Evolutionary conservation across 805 yeast species (phyloP).

Genomic region (Yueomyces sinensis): DNA sequence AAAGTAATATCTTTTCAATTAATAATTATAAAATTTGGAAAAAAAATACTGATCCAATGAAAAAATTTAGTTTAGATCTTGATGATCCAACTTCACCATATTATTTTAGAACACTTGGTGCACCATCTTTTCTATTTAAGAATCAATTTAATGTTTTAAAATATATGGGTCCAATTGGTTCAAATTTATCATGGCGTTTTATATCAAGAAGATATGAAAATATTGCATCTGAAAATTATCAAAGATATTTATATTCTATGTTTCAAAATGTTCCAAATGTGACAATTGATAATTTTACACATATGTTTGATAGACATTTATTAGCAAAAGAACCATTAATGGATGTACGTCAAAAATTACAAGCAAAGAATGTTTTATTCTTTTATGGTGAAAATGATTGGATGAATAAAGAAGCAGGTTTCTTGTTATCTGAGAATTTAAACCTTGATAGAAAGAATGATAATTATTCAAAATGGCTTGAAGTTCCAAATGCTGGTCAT

Average conservation of each 20-base stretch:
- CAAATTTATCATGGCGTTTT: slow-evolving; percentile 24
- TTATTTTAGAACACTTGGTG: slow-evolving; percentile 15
- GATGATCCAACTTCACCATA: slow-evolving; percentile 29
- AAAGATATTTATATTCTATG: slow-evolving; percentile 14
- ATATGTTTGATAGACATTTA: slow-evolving; percentile 22
- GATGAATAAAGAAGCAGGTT: slow-evolving; percentile 52
- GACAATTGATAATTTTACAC: slow-evolving; percentile 18
- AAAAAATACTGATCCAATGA: background rate
- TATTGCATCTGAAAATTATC: slow-evolving; percentile 14
- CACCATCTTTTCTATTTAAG: slow-evolving; percentile 22
- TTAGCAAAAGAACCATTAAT: slow-evolving; percentile 52
- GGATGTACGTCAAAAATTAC: slow-evolving; percentile 35
- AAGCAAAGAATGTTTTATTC: slow-evolving; percentile 27
- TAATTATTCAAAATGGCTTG: slow-evolving; percentile 7
- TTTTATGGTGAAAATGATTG: slow-evolving; percentile 62
- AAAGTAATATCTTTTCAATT: slow-evolving; percentile 50
- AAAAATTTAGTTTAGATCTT: slow-evolving; percentile 20
- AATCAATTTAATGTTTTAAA: slow-evolving; percentile 37
- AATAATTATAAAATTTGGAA: slow-evolving; percentile 17
- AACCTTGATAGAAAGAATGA: slow-evolving; percentile 3
- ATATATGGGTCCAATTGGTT: slow-evolving; percentile 30
- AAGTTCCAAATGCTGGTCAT: slow-evolving; percentile 48
- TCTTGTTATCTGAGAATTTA: slow-evolving; percentile 8
- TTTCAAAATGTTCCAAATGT: slow-evolving; percentile 7
- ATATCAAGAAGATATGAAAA: slow-evolving; percentile 20